Base-by-base conservation (phyloP, 1,139 yeast genomes). In the Suhomyces atakaporum region DNA sequence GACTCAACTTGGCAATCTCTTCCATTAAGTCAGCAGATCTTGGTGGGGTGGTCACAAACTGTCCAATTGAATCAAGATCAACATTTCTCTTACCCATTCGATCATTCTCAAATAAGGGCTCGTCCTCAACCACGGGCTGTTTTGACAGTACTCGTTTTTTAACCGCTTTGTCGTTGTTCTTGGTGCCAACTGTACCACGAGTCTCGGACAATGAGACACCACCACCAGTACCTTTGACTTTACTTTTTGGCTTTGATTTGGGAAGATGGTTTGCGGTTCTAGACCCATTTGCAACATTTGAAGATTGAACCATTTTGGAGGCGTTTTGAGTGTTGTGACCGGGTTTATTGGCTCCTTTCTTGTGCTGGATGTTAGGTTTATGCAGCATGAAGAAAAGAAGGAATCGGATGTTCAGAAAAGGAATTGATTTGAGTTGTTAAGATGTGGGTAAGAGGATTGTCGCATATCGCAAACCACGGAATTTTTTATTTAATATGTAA, bases 281-380 rank as follows among this genome's bases (percentile, higher is more conserved):
- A 8, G 25, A 12, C n/a, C n/a, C n/a, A 29, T 29, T 29, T 29
- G 31, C 31, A 29, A 19, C 31, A 20, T 21, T 29, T 14, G 11
- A 15, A 7, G 27, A 10, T 13, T 25, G 27, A 25, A 7, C 6
- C 16, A 3, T 5, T 15, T 13, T 25, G 27, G 27, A 11, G 4
- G 27, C 8, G 8, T 18, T 18, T 18, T 18, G 20, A 6, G 20
- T 18, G 8, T 8, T 18, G 5, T 5, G 8, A 18, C 5, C 20
- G 20, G 20, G 7, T 18, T 18, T 18, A 8, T 8, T 18, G 5
- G 8, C 8, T 8, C 8, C 20, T 18, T 18, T 18, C 20, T 18
- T 18, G 20, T 18, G n/a, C 20, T 8, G 20, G 20, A 18, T 5
- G 20, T 5, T 18, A 8, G 5, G 5, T 8, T 18, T 18, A 8